Base-by-base conservation (phyloP, 2,329 filamentous ascomycete genomes). In the Colletotrichum cuscutae region DNA sequence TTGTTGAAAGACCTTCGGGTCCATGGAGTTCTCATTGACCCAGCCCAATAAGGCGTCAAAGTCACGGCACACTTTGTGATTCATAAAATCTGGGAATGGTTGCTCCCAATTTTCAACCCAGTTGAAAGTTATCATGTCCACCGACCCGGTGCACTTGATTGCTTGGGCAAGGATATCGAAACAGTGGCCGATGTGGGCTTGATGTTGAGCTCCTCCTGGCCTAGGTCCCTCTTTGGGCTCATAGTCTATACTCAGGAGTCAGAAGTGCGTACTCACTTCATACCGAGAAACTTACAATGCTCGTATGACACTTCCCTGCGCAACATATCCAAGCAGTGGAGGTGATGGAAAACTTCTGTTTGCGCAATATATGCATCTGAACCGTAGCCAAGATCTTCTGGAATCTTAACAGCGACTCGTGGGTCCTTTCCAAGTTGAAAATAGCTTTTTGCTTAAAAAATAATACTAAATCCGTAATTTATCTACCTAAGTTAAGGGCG, bases 321-420 rank as follows among this genome's bases (percentile, higher is more conserved):
- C 1, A 84, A 76, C 2, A 80, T 74, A 62, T 83, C 81, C 62
- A 83, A 77, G 74, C 82, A 83, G 68, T 84, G 82, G 1, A 83
- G 76, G 58, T 82, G 79, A 65, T 84, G 82, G 68, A 82, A 82
- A 3, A 81, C 68, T 19, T 85, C 82, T 1, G 84, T 68, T 57
- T 79, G 75, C 3, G 76, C 80, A 62, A 81, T 78, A 70, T 82
- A 82, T 4, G 78, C 79, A 37, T 82, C 78, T 22, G 72, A 30
- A 1, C 80, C 81, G 54, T 79, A 72, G 15, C 77, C 78, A 74
- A 79, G 81, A 26, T 75, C 73, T 8, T 73, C 65, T n/a, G 80
- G 77, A 7, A 77, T 78, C 65, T 77, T 78, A 56, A 76, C 77
- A 1, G 75, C 75, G 1, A 71, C 53, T 3, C 62, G 35, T 0